Base-by-base conservation (phyloP, 1,284 basidiomycete species). In the Cutaneotrichosporon sp. region DNA sequence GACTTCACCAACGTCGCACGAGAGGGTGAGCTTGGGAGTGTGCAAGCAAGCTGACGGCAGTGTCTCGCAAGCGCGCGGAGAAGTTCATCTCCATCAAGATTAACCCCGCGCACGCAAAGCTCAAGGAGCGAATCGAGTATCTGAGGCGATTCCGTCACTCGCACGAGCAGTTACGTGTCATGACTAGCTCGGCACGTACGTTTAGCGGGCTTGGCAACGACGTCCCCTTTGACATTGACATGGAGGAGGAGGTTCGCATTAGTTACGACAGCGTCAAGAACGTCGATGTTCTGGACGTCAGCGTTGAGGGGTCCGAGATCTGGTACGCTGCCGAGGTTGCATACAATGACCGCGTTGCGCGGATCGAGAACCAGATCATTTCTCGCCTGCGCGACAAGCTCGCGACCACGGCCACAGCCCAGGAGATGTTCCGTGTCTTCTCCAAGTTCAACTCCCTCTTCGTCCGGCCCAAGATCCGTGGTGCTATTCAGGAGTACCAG, bases 361-460 rank as follows among this genome's bases (percentile, higher is more conserved):
- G 93, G 10, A 96, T 98, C 32, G 96, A 99, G 77, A 97, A 96
- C 76, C 93, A 94, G 71, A 97, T 98, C 70, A 98, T 98, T 71
- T 89, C 93, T 6, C 81, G 90, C 22, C 76, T 99, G 48, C 81
- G 93, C 31, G 92, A 97, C 72, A 80, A 90, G 54, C 81, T 98
- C 19, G 96, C 90, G n/a, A 94, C 90, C 10, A 93, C 94, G 24
- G 81, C 90, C 46, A 97, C 96, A 67, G 94, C 96, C 2, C 94
- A 96, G 68, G 94, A 97, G 77, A 98, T 97, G 93, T 97, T 99
- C 76, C 83, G 93, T 49, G 94, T 97, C 43, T 94, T 99, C 75
- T 94, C 90, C 5, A 96, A 96, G 75, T 98, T 97, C 79, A 97
- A 98, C 74, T 89, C 90, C 2, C 78, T 98, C 29, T 97, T 99